phyloP scores from a whole-genome alignment of 306 rosid genomes.

The Fragaria iinumae region DNA sequence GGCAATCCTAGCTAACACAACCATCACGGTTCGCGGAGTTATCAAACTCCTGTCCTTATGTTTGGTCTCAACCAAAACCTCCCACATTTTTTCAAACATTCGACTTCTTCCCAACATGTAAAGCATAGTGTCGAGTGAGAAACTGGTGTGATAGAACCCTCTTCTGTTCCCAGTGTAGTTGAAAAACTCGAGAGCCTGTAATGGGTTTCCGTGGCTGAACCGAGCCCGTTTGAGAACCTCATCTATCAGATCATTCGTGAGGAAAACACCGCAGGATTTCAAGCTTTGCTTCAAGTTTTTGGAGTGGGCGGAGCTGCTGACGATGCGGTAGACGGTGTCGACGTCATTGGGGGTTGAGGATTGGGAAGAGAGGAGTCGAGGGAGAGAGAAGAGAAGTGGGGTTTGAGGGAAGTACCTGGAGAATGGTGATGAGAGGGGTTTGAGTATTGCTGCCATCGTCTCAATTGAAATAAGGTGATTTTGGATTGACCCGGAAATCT shows the following conservation, averaged over 20 bases:
- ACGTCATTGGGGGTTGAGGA: conserved; percentile 37
- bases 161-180: conserved; percentile 51
- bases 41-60: conserved; percentile 46
- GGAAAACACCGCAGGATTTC: conserved; percentile 59
- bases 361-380: conserved; percentile 36
- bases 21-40: conserved; percentile 67
- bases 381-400: conserved; percentile 15
- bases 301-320: conserved; percentile 42
- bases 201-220: conserved; percentile 79
- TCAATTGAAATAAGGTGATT: neutral
- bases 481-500: neutral
- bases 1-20: conserved; percentile 71
- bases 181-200: conserved; percentile 70
- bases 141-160: conserved; percentile 72
- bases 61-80: conserved; percentile 45
- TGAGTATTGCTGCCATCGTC: conserved; percentile 26
- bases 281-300: conserved; percentile 43
- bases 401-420: conserved; percentile 24
- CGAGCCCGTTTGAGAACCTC: conserved; percentile 70
- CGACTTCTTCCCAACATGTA: conserved; percentile 74
- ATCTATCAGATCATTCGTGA: conserved; percentile 72
- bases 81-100: conserved; percentile 58
- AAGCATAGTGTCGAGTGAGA: conserved; percentile 77
- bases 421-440: conserved; percentile 17
- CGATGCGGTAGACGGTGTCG: conserved; percentile 43